phyloP scores from a whole-genome alignment of 352 stramenopile genomes.

The Pythium pyrilobum region DNA sequence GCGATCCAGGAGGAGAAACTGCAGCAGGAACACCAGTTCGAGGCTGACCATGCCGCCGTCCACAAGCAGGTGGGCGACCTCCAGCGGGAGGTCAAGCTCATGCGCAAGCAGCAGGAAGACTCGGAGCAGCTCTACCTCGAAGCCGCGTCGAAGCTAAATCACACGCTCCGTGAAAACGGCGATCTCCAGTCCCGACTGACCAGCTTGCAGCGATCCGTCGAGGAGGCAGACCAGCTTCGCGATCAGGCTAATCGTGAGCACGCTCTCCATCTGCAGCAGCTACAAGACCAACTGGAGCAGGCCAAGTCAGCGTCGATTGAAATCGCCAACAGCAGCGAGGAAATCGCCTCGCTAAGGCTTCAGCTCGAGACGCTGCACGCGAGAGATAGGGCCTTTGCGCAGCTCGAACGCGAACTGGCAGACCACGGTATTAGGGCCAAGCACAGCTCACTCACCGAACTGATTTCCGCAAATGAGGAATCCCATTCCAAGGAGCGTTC shows the following conservation, averaged over 20 bases:
- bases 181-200: conserved; percentile 19
- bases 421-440: background rate
- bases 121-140: conserved; percentile 51
- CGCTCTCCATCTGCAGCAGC: background rate
- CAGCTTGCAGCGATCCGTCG: conserved; percentile 4
- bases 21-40: conserved; percentile 35
- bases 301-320: background rate
- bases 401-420: conserved; percentile 1
- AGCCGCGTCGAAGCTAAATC: conserved; percentile 52
- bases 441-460: background rate
- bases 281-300: conserved; percentile 6
- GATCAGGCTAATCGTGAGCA: conserved; percentile 4
- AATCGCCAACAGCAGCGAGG: background rate
- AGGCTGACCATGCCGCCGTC: conserved; percentile 14
- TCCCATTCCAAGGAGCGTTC: background rate
- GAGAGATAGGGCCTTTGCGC: background rate
- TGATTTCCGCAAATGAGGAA: conserved; percentile 1
- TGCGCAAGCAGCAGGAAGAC: conserved; percentile 56
- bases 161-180: conserved; percentile 35
- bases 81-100: conserved; percentile 29
- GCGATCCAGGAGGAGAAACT: conserved; percentile 43
- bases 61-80: conserved; percentile 34
- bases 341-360: background rate
- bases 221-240: conserved; percentile 8
- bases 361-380: background rate